Conservation (phyloP, 2,329 filamentous ascomycete genomes). For the Cytospora mali region DNA sequence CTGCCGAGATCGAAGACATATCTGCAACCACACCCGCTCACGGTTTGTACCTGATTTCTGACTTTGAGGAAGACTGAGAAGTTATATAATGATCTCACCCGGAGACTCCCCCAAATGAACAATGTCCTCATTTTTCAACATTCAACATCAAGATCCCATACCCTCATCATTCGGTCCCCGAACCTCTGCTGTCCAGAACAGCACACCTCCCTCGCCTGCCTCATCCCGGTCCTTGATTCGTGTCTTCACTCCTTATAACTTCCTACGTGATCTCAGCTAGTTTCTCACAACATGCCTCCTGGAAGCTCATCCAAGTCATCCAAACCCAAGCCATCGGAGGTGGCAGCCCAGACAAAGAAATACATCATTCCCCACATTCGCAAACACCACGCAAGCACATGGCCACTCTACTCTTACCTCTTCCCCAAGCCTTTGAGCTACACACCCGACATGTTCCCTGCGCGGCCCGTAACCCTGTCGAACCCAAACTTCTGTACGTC, state of each 20-base stretch:
- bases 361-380: constrained; percentile 68
- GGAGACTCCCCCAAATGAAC: neutral
- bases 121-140: neutral
- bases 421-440: constrained; percentile 52
- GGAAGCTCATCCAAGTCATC: constrained; percentile 42
- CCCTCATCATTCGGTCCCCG: neutral
- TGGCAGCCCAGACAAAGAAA: constrained; percentile 73
- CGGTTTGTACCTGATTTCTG: constrained; percentile 17
- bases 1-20: constrained; percentile 29
- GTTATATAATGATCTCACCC: constrained; percentile 24
- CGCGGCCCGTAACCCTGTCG: constrained; percentile 41
- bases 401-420: constrained; percentile 61
- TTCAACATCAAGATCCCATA: constrained; percentile 1
- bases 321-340: constrained; percentile 67
- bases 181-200: neutral
- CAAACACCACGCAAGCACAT: constrained; percentile 56
- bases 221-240: neutral
- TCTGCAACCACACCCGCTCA: constrained; percentile 24
- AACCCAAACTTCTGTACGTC: constrained; percentile 50
- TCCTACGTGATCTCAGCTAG: neutral
- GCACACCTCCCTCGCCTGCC: neutral
- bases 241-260: neutral
- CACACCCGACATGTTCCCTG: constrained; percentile 43
- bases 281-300: constrained; percentile 49
- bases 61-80: constrained; percentile 1